Conservation (phyloP, 805 yeast genomes). For the Saccharomycopsis olivae region DNA sequence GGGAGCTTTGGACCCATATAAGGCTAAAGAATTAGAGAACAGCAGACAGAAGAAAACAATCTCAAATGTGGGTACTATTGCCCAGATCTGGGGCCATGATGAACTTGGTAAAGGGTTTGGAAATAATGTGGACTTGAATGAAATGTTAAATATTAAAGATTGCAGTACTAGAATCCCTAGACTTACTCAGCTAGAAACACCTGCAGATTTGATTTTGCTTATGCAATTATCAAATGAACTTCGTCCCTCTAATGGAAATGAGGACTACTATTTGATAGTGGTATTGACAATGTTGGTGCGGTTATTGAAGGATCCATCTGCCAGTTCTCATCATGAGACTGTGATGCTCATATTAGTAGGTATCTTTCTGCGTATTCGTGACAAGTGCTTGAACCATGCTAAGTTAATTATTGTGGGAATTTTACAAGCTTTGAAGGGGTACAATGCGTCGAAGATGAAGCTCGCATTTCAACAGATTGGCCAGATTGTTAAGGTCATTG, state of each 20-base stretch:
- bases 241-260: slow-evolving; percentile 64
- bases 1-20: slow-evolving; percentile 96
- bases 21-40: slow-evolving; percentile 84
- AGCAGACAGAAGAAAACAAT: slow-evolving; percentile 3
- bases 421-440: slow-evolving; percentile 69
- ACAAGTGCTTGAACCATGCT: slow-evolving; percentile 81
- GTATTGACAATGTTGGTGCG: slow-evolving; percentile 80
- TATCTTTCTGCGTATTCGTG: slow-evolving; percentile 80
- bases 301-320: slow-evolving; percentile 73
- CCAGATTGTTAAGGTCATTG: slow-evolving; percentile 68
- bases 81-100: slow-evolving; percentile 17
- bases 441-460: slow-evolving; percentile 70
- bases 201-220: slow-evolving; percentile 78
- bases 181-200: slow-evolving; percentile 60
- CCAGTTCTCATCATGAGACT: slow-evolving; percentile 78
- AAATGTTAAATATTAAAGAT: slow-evolving; percentile 27
- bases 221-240: slow-evolving; percentile 63
- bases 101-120: slow-evolving; percentile 14
- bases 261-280: slow-evolving; percentile 92
- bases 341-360: slow-evolving; percentile 92
- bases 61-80: slow-evolving; percentile 7
- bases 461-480: slow-evolving; percentile 85
- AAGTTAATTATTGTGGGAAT: slow-evolving; percentile 85
- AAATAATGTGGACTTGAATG: slow-evolving; percentile 14
- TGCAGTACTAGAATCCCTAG: slow-evolving; percentile 27